Evolutionary conservation across 148 eudicot species (phyloP), one percentile per base, ranked within the genome.

Genomic region (Simmondsia chinensis): DNA sequence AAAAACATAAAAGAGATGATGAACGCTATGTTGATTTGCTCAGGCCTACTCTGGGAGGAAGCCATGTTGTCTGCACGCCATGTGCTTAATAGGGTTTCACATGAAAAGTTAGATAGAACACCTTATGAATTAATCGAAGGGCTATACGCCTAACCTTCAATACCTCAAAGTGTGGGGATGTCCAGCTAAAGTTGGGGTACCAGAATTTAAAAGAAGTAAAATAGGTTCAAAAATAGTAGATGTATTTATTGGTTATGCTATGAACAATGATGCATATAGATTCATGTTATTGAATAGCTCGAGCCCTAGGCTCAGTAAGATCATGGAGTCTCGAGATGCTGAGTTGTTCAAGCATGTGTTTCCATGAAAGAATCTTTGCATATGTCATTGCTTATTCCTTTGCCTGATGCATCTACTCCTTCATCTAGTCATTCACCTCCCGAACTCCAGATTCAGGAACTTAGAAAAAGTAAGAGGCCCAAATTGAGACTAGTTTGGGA

Each of bases 181-280:
- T n/a, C n/a, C n/a, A n/a, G n/a, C n/a, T n/a, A n/a, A n/a, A n/a
- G n/a, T n/a, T n/a, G 39, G n/a, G 9, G 5, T 35, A 35, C 19
- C 39, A n/a, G 39, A 9, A 1, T 13, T 13, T 3, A 15, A 35
- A 13, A 13, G n/a, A 4, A 10, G 17, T 13, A 35, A 13, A 2
- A 35, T 33, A 3, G 2, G 39, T 1, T 12, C 43, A 17, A 39
- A 39, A 8, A 39, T n/a, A 3, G 24, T 17, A 8, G 23, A 11
- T 4, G 10, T 39, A 0, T 39, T 39, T 39, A 10, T 39, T 39
- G 43, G 43, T 39, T 39, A 39, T 39, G 43, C 43, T 18, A 12
- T 4, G 20, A 18, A 18, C 10, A 39, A 5, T 39, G 24, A 22
- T 18, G 24, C 43, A 28, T 18, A 39, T 20, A 39, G 24, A 39